These are phyloP conservation scores for Fusarium globosum DNA, from an alignment of 2,329 filamentous ascomycete genomes.

Conservation along the genomic window DNA sequence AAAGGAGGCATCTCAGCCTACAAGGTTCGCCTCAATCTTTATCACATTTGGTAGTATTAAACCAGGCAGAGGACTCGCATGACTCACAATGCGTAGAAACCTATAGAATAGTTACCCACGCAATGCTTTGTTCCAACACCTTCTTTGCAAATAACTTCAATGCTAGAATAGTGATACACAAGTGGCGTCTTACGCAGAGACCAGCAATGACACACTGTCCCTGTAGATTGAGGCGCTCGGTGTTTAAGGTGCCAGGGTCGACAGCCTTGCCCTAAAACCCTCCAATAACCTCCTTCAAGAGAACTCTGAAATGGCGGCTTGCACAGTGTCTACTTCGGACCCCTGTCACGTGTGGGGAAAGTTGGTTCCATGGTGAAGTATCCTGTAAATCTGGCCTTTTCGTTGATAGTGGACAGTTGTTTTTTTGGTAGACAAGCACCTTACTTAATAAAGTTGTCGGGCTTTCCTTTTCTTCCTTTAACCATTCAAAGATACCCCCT, in stretches of 20 bases:
- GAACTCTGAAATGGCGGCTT: conserved; percentile 25
- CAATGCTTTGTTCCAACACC: conserved; percentile 11
- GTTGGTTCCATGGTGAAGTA: neutral
- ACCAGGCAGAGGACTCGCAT: conserved; percentile 6
- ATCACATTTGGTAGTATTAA: neutral
- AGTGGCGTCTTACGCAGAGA: conserved; percentile 23
- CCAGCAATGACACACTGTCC: conserved; percentile 1
- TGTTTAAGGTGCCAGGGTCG: conserved; percentile 27
- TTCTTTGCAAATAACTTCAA: neutral
- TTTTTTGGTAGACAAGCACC: conserved; percentile 46
- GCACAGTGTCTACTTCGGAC: conserved; percentile 36
- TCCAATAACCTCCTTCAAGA: neutral
- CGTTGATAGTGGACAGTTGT: conserved; percentile 52
- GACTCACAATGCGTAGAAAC: conserved; percentile 35
- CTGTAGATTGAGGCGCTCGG: conserved; percentile 19
- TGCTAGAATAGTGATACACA: conserved; percentile 1
- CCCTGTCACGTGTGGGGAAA: conserved; percentile 51
- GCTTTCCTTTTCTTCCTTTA: neutral
- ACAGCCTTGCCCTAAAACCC: conserved; percentile 24
- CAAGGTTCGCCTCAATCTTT: neutral
- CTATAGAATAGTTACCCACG: conserved; percentile 14
- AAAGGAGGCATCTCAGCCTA: neutral
- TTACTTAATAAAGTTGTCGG: conserved; percentile 51
- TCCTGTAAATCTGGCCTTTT: conserved; percentile 57
- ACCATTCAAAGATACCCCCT: conserved; percentile 48